A percentile compares a stretch with the other conserved stretches of the same genome.
Evolutionary conservation across 495 filamentous ascomycete species (phyloP).

Genomic region (Trichoderma virens): DNA sequence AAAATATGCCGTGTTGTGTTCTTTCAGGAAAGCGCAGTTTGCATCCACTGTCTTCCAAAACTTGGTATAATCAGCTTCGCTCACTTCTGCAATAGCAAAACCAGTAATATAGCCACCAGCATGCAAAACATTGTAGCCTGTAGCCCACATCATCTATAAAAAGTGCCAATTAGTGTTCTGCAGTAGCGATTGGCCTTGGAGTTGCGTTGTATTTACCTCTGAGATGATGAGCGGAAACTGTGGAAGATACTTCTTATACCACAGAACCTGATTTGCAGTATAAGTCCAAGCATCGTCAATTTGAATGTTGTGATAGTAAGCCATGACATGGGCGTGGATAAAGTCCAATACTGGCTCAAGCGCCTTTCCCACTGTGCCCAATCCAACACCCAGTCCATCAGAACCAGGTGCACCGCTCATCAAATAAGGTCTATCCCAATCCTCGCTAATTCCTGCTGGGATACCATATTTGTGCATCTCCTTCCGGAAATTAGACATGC

Average conservation of each 20-base stretch:
- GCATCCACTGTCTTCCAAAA: constrained; percentile 1
- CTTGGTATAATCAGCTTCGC: background rate
- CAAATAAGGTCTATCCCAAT: background rate
- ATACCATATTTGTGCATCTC: background rate
- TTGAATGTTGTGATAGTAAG: background rate
- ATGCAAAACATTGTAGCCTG: constrained; percentile 2
- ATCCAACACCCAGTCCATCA: background rate
- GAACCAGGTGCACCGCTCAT: background rate
- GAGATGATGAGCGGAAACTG: background rate
- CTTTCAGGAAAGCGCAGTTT: background rate
- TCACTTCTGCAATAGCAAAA: background rate
- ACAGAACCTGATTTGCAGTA: background rate
- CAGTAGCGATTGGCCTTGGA: background rate
- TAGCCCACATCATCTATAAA: background rate
- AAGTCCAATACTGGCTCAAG: background rate
- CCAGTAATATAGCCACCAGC: background rate
- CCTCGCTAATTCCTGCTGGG: background rate
- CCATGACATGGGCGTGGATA: background rate
- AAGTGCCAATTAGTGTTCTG: background rate
- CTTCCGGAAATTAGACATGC: background rate
- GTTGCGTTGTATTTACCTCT: background rate
- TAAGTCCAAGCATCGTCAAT: background rate
- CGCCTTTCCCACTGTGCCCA: background rate
- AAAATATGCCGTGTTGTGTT: background rate
- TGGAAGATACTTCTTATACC: background rate